Conservation (phyloP, 2,329 filamentous ascomycete species). For the Dendrostoma leiphaemia region DNA sequence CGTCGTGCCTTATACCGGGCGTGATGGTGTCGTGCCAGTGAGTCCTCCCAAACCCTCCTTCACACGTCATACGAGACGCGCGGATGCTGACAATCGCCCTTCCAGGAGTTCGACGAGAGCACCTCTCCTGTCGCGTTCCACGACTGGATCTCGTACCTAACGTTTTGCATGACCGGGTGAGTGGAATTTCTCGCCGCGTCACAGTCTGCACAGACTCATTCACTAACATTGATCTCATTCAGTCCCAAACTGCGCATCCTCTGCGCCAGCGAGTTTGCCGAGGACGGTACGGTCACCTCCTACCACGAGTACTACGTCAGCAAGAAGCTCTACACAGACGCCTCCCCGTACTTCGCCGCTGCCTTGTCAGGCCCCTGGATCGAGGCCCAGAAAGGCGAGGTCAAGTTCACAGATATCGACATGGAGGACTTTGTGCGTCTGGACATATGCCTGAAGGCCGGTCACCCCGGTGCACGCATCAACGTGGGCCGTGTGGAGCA, state of each 20-base stretch:
- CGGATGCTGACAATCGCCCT: background rate
- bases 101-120: background rate
- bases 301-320: background rate
- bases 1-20: background rate
- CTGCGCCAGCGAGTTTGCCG: background rate
- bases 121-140: background rate
- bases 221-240: background rate
- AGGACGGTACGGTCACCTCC: background rate
- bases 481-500: background rate
- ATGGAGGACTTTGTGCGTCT: background rate
- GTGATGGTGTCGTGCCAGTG: background rate
- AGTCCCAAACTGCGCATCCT: conserved; percentile 7
- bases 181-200: background rate
- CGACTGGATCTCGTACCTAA: background rate
- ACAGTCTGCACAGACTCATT: background rate
- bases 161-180: background rate
- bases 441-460: background rate
- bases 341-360: conserved; percentile 2
- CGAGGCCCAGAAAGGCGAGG: background rate
- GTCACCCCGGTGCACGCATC: background rate
- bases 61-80: background rate
- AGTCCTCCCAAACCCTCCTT: background rate
- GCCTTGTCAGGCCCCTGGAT: background rate
- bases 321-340: conserved; percentile 8
- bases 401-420: conserved; percentile 6